A percentile compares a stretch with the other conserved stretches of the same genome.
These are phyloP conservation scores for Podila clonocystis DNA, from an alignment of 192 early-diverging fungal genomes.

Conservation along the genomic window DNA sequence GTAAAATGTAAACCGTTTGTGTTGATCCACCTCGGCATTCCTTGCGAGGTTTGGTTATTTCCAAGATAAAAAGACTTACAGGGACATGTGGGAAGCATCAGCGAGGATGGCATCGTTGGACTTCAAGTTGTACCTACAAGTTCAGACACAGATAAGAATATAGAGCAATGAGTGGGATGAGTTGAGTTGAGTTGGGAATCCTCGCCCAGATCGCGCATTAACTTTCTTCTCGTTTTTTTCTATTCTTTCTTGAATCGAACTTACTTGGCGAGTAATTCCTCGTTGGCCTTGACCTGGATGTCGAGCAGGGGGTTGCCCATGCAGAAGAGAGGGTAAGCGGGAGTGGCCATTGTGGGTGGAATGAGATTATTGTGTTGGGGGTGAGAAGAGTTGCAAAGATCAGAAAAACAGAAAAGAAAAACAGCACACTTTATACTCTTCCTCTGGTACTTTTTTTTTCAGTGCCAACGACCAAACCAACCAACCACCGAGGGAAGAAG, in stretches of 20 bases:
- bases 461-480: too few species aligned
- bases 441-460: too few species aligned
- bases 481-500: too few species aligned
- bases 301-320: slow-evolving; percentile 99
- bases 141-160: background rate
- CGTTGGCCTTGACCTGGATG: slow-evolving; percentile 86
- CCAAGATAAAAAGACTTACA: slow-evolving; percentile 60
- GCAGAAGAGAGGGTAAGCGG: slow-evolving; percentile 72
- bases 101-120: slow-evolving; percentile 97
- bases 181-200: background rate
- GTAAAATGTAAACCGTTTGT: background rate
- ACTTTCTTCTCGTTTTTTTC: background rate
- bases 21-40: background rate
- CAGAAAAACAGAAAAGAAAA: too few species aligned
- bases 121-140: slow-evolving; percentile 75
- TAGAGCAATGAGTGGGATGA: background rate
- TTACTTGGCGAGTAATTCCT: slow-evolving; percentile 84
- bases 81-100: slow-evolving; percentile 83
- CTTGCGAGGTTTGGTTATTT: too few species aligned
- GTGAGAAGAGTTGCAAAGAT: too few species aligned
- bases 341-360: background rate
- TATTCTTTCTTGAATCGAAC: background rate
- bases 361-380: too few species aligned
- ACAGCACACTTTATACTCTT: too few species aligned
- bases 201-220: too few species aligned